These are phyloP conservation scores for Daldinia childiae DNA, from an alignment of 495 filamentous ascomycete species.

Conservation along the genomic window DNA sequence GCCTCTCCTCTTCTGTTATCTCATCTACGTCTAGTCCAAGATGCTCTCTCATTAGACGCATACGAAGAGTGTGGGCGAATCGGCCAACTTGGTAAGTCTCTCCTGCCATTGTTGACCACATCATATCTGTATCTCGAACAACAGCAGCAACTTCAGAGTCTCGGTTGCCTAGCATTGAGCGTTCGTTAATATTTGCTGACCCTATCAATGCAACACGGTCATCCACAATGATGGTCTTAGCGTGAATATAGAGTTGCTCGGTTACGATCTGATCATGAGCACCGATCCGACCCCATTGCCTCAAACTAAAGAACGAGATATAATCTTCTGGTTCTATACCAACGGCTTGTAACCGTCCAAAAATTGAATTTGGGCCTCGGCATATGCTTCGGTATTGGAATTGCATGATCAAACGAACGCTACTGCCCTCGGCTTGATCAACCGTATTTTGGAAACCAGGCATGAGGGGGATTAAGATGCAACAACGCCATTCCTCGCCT, in stretches of 20 bases:
- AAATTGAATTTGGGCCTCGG: slow-evolving; percentile 91
- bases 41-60: slow-evolving; percentile 97
- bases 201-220: slow-evolving; percentile 94
- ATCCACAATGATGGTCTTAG: slow-evolving; percentile 97
- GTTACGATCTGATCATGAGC: slow-evolving; percentile 83
- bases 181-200: slow-evolving; percentile 98
- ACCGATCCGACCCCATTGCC: slow-evolving; percentile 93
- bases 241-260: slow-evolving; percentile 98
- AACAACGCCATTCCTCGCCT: slow-evolving; percentile 91
- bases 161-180: slow-evolving; percentile 89
- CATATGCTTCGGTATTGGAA: slow-evolving; percentile 98
- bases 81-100: slow-evolving; percentile 87
- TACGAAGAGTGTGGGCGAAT: slow-evolving; percentile 91
- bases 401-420: slow-evolving; percentile 94
- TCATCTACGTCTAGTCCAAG: slow-evolving; percentile 94
- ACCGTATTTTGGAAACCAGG: slow-evolving; percentile 98
- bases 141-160: slow-evolving; percentile 94
- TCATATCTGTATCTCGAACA: slow-evolving; percentile 92
- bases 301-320: slow-evolving; percentile 92
- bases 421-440: slow-evolving; percentile 90
- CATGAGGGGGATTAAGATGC: slow-evolving; percentile 94
- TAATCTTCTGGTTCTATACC: slow-evolving; percentile 97
- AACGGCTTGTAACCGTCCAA: slow-evolving; percentile 78
- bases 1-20: slow-evolving; percentile 81
- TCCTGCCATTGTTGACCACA: slow-evolving; percentile 91